phyloP scores from a whole-genome alignment of 176 grass and related monocot genomes.

The Chloris gayana region DNA sequence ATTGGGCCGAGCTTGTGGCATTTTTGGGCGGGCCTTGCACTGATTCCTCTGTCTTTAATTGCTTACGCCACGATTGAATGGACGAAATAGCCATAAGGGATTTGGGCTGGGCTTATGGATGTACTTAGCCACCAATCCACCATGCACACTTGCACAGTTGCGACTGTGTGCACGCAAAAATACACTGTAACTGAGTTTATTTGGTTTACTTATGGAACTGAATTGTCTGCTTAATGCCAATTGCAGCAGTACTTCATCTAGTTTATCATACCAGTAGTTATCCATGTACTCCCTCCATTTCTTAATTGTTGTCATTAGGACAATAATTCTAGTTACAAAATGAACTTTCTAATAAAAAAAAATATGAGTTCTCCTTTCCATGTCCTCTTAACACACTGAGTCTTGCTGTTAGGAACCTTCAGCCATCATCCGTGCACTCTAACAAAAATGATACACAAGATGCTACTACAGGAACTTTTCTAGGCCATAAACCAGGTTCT shows the following conservation, averaged over 20 bases:
- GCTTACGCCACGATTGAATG: conserved; percentile 16
- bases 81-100: conserved; percentile 32
- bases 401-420: too few species aligned
- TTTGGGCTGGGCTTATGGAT: conserved; percentile 37
- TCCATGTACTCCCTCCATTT: background rate
- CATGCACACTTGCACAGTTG: too few species aligned
- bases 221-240: background rate
- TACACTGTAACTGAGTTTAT: background rate
- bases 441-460: background rate
- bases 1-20: too few species aligned
- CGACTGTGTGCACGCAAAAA: background rate
- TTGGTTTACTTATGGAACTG: background rate
- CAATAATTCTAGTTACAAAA: background rate
- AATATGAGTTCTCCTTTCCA: background rate
- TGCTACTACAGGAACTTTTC: conserved; percentile 75
- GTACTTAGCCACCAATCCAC: too few species aligned
- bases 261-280: background rate
- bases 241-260: background rate
- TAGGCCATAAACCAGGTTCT: conserved; percentile 88
- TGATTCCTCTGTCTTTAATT: background rate
- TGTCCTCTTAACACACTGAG: background rate
- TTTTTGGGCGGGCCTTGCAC: background rate
- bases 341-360: too few species aligned
- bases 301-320: too few species aligned
- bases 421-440: too few species aligned